A percentile compares a stretch with the other conserved stretches of the same genome.
Conservation (phyloP, 345 rosid species). For the Euclidium syriacum region DNA sequence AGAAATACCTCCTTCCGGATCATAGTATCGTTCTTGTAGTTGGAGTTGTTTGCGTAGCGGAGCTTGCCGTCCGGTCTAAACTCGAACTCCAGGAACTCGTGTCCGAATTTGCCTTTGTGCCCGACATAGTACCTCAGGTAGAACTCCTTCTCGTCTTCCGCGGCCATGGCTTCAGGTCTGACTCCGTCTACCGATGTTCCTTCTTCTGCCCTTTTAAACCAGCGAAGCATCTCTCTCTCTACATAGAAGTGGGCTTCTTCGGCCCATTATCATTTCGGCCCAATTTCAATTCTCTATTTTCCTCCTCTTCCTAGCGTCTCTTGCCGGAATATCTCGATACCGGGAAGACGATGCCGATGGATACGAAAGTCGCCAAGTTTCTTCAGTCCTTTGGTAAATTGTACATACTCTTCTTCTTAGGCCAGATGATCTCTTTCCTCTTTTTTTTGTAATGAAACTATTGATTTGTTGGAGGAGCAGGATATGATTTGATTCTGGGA, state of each 20-base stretch:
- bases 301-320: not conserved
- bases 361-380: constrained; percentile 33
- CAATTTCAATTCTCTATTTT: not conserved
- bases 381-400: constrained; percentile 42
- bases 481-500: constrained; percentile 76
- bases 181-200: not conserved
- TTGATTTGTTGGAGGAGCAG: constrained; percentile 27
- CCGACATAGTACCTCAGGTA: constrained; percentile 95
- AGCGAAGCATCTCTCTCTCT: too few species aligned
- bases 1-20: constrained; percentile 97
- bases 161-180: constrained; percentile 34
- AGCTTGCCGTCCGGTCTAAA: constrained; percentile 95
- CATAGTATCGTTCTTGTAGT: constrained; percentile 99
- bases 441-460: not conserved
- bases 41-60: constrained; percentile 96
- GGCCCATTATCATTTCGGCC: constrained; percentile 14
- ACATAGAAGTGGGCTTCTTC: constrained; percentile 4
- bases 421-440: not conserved
- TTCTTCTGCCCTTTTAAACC: not conserved
- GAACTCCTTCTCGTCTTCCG: constrained; percentile 72
- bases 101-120: constrained; percentile 98
- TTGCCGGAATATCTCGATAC: not conserved
- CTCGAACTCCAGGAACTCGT: constrained; percentile 98
- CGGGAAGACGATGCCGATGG: constrained; percentile 29
- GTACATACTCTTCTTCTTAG: not conserved